Conservation (phyloP, 768 basidiomycete species). For the Gymnopilus dilepis region DNA sequence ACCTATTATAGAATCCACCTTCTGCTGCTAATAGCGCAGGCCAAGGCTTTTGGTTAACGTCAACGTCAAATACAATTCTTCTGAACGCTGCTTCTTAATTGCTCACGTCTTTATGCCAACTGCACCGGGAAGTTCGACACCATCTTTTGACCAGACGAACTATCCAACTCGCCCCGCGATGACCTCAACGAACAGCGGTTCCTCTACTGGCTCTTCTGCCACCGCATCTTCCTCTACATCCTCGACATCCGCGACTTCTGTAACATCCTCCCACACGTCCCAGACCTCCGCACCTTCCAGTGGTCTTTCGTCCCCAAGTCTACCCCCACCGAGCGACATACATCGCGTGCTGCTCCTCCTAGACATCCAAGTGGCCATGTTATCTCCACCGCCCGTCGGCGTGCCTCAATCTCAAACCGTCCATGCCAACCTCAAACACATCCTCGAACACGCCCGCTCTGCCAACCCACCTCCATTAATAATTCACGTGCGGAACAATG, state of each 20-base stretch:
- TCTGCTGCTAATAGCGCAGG: too few relatives aligned
- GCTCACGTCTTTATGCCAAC: too few relatives aligned
- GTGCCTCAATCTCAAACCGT: slow-evolving; percentile 51
- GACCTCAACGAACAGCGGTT: too few relatives aligned
- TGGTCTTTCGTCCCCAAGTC: neutral
- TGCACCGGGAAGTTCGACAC: too few relatives aligned
- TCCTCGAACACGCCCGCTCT: too few relatives aligned
- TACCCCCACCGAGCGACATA: neutral
- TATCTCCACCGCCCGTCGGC: slow-evolving; percentile 51
- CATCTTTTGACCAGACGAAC: too few relatives aligned
- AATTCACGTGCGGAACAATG: slow-evolving; percentile 71
- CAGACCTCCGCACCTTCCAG: neutral
- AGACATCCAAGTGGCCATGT: slow-evolving; percentile 59
- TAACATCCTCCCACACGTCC: neutral
- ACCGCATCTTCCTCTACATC: neutral
- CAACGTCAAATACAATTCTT: too few relatives aligned
- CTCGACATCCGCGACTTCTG: neutral
- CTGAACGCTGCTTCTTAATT: too few relatives aligned
- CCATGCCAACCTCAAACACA: slow-evolving; percentile 39
- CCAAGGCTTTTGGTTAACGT: too few relatives aligned
- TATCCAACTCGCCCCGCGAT: too few relatives aligned
- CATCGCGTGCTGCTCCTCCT: slow-evolving; percentile 61
- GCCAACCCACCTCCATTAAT: slow-evolving; percentile 53
- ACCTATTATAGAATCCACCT: too few relatives aligned
- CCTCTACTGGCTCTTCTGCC: neutral